Base-by-base conservation (phyloP, 2,329 filamentous ascomycete species). In the Aureobasidium sp. region DNA sequence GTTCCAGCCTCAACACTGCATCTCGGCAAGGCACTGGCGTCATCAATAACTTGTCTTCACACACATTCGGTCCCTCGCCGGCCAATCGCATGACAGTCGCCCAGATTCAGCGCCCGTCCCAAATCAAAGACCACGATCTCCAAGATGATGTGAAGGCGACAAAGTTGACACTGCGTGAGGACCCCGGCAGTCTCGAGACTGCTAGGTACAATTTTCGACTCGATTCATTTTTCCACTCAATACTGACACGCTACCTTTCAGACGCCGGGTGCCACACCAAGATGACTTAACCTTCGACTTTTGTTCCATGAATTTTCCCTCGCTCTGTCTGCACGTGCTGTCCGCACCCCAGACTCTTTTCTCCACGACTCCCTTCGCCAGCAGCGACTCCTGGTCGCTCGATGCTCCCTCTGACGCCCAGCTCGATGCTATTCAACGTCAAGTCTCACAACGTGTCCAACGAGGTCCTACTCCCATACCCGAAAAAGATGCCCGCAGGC, bases 151-250 rank as follows among this genome's bases (percentile, higher is more conserved):
- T 33, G 31, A 88, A 89, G 69, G 95, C 95, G 7, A 90, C 95
- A 27, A 94, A 97, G 80, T 81, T 98, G 75, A 94, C 95, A 9
- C 80, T 98, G 71, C 85, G 93, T 68, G 95, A 98, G 80, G 83
- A 98, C 51, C 80, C 97, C 64, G 90, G 91, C 73, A 95, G 92
- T 67, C 87, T 95, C 77, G 90, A 92, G 75, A 93, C 94, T 69
- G 94, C 95, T 69, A 94, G 91, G 93, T 95, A 85, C 72, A 10
- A 16, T 33, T 48, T 38, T 40, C 23, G 43, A 31, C 51, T 45
- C 61, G n/a, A n/a, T 53, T 53, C 20, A 4, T 42, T 42, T 65
- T 23, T 65, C n/a, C 20, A 25, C 27, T 40, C 47, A 18, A 58
- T 58, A 43, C 66, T 61, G 38, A 59, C 51, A 53, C 33, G 36